phyloP scores from a whole-genome alignment of 2,329 filamentous ascomycete genomes.

The Microcera coccophila region DNA sequence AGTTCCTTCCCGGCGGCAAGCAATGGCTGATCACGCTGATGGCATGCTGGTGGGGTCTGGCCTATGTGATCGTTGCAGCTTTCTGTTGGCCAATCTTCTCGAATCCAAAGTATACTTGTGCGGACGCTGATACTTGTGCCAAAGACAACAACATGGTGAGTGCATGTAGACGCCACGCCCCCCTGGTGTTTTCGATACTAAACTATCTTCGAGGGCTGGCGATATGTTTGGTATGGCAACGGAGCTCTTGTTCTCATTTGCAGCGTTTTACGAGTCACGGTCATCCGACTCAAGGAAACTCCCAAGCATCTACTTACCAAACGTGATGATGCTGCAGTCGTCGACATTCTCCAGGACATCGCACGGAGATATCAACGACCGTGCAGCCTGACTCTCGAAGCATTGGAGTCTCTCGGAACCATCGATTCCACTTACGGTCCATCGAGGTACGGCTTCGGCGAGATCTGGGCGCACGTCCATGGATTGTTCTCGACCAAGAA shows the following conservation, averaged over 20 bases:
- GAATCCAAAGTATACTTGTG: constrained; percentile 47
- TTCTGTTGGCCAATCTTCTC: constrained; percentile 44
- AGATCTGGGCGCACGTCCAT: constrained; percentile 50
- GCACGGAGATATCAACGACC: constrained; percentile 43
- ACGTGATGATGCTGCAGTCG: constrained; percentile 46
- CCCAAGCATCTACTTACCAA: constrained; percentile 47
- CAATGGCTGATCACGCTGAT: constrained; percentile 47
- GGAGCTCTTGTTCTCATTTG: constrained; percentile 43
- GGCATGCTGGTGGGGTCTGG: constrained; percentile 50
- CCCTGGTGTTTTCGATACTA: constrained; percentile 42
- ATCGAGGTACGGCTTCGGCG: constrained; percentile 29
- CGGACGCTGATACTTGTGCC: constrained; percentile 42
- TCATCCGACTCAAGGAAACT: constrained; percentile 46
- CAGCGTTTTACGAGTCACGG: constrained; percentile 42
- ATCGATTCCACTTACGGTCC: constrained; percentile 36
- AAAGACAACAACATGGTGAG: constrained; percentile 44
- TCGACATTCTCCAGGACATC: constrained; percentile 46
- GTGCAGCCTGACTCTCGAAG: constrained; percentile 41
- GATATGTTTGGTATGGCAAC: constrained; percentile 44
- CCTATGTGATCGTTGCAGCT: constrained; percentile 45
- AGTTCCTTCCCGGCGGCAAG: constrained; percentile 45
- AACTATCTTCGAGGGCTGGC: too few species aligned
- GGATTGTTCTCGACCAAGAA: constrained; percentile 61
- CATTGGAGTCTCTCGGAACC: constrained; percentile 44
- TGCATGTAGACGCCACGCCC: constrained; percentile 47